These are phyloP conservation scores for Kregervanrija pseudodelftensis DNA, from an alignment of 805 yeast genomes.

Conservation along the genomic window DNA sequence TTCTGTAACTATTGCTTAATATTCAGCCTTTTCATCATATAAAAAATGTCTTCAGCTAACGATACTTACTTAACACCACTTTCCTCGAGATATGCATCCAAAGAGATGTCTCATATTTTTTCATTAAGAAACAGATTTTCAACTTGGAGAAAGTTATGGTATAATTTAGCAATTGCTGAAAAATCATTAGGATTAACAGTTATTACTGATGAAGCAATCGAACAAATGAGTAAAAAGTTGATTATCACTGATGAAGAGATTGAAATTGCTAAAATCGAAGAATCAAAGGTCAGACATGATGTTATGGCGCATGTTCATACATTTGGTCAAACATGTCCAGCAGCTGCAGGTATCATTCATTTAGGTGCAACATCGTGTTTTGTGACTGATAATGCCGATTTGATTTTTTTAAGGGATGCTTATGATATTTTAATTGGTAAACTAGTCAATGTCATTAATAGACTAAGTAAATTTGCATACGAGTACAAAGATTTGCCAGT, in stretches of 20 bases:
- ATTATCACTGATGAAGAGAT: constrained; percentile 90
- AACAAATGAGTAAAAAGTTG: constrained; percentile 72
- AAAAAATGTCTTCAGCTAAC: constrained; percentile 19
- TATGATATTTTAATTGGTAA: constrained; percentile 90
- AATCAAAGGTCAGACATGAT: constrained; percentile 97
- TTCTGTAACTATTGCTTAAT: too few relatives aligned
- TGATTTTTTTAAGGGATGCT: constrained; percentile 93
- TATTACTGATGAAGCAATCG: constrained; percentile 86
- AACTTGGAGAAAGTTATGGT: constrained; percentile 98
- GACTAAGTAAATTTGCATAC: constrained; percentile 80
- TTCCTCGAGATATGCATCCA: constrained; percentile 95
- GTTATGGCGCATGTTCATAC: constrained; percentile 99
- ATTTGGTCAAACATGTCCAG: constrained; percentile 87
- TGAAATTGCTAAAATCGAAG: constrained; percentile 81
- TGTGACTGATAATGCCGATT: constrained; percentile 97
- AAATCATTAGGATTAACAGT: constrained; percentile 79
- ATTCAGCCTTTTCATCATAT: too few relatives aligned
- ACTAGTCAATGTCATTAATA: constrained; percentile 89
- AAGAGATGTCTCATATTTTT: constrained; percentile 92
- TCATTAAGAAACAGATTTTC: constrained; percentile 91
- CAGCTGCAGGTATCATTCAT: constrained; percentile 96
- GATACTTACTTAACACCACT: constrained; percentile 90
- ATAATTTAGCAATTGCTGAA: constrained; percentile 92
- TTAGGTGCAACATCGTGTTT: constrained; percentile 97
- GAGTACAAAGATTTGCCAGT: constrained; percentile 94